These are phyloP conservation scores for Phytopythium vexans DNA, from an alignment of 352 stramenopile genomes.

Conservation along the genomic window DNA sequence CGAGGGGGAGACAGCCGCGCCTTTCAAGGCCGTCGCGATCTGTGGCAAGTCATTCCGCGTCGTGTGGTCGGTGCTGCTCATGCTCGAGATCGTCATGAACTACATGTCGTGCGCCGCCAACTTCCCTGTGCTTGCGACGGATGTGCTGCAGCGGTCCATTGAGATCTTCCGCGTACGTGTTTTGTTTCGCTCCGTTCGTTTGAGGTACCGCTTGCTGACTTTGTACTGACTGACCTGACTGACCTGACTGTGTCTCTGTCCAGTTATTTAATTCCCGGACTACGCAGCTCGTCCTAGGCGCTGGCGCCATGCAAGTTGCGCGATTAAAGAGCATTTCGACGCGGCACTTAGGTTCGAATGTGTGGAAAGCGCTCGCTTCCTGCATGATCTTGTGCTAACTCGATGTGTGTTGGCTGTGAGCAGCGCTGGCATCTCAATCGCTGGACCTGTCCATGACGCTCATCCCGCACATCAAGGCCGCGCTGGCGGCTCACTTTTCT, in stretches of 20 bases:
- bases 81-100: slow-evolving; percentile 95
- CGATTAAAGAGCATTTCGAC: slow-evolving; percentile 96
- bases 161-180: slow-evolving; percentile 83
- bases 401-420: slow-evolving; percentile 2
- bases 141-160: slow-evolving; percentile 91
- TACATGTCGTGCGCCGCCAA: slow-evolving; percentile 93
- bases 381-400: neutral
- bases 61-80: slow-evolving; percentile 94
- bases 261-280: slow-evolving; percentile 96
- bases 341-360: slow-evolving; percentile 85
- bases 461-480: slow-evolving; percentile 94
- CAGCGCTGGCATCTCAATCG: slow-evolving; percentile 94
- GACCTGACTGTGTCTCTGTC: slow-evolving; percentile 20
- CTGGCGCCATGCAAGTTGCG: slow-evolving; percentile 95
- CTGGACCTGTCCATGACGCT: slow-evolving; percentile 93
- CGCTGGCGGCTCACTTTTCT: slow-evolving; percentile 93
- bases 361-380: neutral
- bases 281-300: slow-evolving; percentile 95
- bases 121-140: slow-evolving; percentile 93
- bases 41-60: slow-evolving; percentile 93
- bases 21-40: slow-evolving; percentile 84
- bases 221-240: slow-evolving; percentile 3
- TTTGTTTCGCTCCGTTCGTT: neutral
- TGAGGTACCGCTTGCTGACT: too few relatives aligned
- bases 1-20: slow-evolving; percentile 51